phyloP scores from a whole-genome alignment of 805 yeast species.

The Tetrapisispora pingtungensis region DNA sequence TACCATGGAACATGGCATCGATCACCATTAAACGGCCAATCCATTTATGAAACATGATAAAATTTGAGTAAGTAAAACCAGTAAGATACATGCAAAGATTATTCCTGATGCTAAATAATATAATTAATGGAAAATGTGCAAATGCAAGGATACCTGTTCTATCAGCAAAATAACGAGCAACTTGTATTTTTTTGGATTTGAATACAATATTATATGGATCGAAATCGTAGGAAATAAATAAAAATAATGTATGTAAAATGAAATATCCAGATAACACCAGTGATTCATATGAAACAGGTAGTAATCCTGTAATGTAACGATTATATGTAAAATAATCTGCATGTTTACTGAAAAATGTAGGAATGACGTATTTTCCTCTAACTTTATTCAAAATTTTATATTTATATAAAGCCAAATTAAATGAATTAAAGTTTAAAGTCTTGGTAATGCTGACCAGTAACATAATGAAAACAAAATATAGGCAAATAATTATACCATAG shows the following conservation, averaged over 20 bases:
- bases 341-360: slow-evolving; percentile 13
- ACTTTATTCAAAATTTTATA: slow-evolving; percentile 6
- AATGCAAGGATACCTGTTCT: slow-evolving; percentile 39
- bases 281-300: slow-evolving; percentile 19
- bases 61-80: slow-evolving; percentile 54
- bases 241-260: slow-evolving; percentile 9
- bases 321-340: slow-evolving; percentile 10
- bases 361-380: slow-evolving; percentile 12
- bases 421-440: slow-evolving; percentile 7
- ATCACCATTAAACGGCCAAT: slow-evolving; percentile 33
- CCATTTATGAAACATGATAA: slow-evolving; percentile 60
- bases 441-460: slow-evolving; percentile 5
- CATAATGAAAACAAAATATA: slow-evolving; percentile 10
- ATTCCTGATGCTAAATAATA: slow-evolving; percentile 64
- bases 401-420: slow-evolving; percentile 7
- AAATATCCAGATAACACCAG: slow-evolving; percentile 11
- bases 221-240: slow-evolving; percentile 8
- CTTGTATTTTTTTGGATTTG: slow-evolving; percentile 8
- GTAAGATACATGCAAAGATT: slow-evolving; percentile 52
- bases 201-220: slow-evolving; percentile 13
- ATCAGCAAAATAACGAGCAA: slow-evolving; percentile 32
- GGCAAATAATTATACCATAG: slow-evolving; percentile 8
- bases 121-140: slow-evolving; percentile 42
- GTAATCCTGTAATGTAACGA: slow-evolving; percentile 8
- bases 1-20: slow-evolving; percentile 32